phyloP scores from a whole-genome alignment of 1,284 basidiomycete genomes.

The Fomitopsis pinicola region DNA sequence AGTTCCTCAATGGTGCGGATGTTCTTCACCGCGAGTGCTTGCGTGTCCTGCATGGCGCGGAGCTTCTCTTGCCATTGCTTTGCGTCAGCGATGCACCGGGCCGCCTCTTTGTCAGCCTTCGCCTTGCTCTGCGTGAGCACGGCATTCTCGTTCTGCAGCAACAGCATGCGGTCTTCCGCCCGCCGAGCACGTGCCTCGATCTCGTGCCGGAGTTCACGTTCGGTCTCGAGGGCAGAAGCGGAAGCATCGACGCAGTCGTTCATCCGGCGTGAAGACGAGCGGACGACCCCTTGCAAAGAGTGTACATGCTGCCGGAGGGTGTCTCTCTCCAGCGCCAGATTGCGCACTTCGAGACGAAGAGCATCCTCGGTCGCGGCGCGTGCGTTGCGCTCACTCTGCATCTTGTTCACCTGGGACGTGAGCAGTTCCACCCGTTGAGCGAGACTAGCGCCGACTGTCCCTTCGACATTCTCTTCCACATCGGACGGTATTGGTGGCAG shows the following conservation, averaged over 20 bases:
- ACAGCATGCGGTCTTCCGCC: background rate
- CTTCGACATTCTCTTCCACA: background rate
- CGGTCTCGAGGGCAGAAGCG: slow-evolving; percentile 4
- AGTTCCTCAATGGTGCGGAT: slow-evolving; percentile 15
- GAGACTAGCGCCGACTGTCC: background rate
- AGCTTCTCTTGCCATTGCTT: slow-evolving; percentile 15
- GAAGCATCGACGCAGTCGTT: slow-evolving; percentile 8
- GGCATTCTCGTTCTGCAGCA: slow-evolving; percentile 11
- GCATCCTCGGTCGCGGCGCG: background rate
- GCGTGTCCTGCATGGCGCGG: slow-evolving; percentile 14
- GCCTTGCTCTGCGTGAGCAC: slow-evolving; percentile 5
- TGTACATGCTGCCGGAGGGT: slow-evolving; percentile 3
- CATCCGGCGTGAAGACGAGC: slow-evolving; percentile 1
- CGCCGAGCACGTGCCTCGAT: slow-evolving; percentile 3
- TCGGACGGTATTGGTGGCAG: background rate
- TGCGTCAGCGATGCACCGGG: slow-evolving; percentile 4
- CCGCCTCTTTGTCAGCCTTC: slow-evolving; percentile 7
- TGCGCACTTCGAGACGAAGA: slow-evolving; percentile 1
- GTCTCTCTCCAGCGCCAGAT: slow-evolving; percentile 9
- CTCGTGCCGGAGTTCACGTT: slow-evolving; percentile 7
- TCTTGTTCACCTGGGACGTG: slow-evolving; percentile 1
- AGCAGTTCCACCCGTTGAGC: slow-evolving; percentile 4
- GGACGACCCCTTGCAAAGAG: background rate
- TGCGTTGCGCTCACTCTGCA: background rate
- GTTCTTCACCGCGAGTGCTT: slow-evolving; percentile 14